A percentile compares a stretch with the other conserved stretches of the same genome.
Conservation (phyloP, 768 basidiomycete species). For the Lactifluus pinguis region DNA sequence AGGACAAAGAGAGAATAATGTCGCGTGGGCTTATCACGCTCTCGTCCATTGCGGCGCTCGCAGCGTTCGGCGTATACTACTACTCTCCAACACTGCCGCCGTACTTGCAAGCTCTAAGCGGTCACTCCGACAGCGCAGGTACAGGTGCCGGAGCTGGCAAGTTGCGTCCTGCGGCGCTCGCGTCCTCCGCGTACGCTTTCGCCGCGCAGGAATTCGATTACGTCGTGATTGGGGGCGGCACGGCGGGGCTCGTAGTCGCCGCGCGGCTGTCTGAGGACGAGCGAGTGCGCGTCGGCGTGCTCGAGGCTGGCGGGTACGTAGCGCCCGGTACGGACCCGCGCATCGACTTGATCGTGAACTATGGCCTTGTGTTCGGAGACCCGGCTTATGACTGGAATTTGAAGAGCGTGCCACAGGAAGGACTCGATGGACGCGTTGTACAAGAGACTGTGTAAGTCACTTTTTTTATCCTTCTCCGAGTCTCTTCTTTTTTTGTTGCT, state of each 20-base stretch:
- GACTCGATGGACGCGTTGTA: slow-evolving; percentile 12
- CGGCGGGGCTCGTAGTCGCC: slow-evolving; percentile 27
- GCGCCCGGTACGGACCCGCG: slow-evolving; percentile 12
- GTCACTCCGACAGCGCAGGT: no score
- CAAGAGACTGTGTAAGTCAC: slow-evolving; percentile 11
- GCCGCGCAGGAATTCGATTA: slow-evolving; percentile 14
- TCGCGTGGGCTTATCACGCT: not conserved
- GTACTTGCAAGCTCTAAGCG: not conserved
- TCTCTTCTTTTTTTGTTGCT: not conserved
- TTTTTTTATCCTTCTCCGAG: not conserved
- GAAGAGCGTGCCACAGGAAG: slow-evolving; percentile 16
- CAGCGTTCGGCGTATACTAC: slow-evolving; percentile 5
- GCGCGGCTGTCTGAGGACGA: slow-evolving; percentile 23
- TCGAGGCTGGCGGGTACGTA: slow-evolving; percentile 26
- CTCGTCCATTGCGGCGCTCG: not conserved
- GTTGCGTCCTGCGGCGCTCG: not conserved
- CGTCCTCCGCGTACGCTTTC: slow-evolving; percentile 7
- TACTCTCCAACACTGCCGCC: not conserved
- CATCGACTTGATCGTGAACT: slow-evolving; percentile 13
- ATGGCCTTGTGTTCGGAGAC: slow-evolving; percentile 15
- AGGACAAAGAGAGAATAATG: not conserved
- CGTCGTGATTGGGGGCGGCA: slow-evolving; percentile 17
- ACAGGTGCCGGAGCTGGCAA: no score
- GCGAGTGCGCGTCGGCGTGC: slow-evolving; percentile 18
- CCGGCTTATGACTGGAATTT: slow-evolving; percentile 12